Evolutionary conservation across 495 filamentous ascomycete species (phyloP).

Genomic region (Penicillium arizonense): DNA sequence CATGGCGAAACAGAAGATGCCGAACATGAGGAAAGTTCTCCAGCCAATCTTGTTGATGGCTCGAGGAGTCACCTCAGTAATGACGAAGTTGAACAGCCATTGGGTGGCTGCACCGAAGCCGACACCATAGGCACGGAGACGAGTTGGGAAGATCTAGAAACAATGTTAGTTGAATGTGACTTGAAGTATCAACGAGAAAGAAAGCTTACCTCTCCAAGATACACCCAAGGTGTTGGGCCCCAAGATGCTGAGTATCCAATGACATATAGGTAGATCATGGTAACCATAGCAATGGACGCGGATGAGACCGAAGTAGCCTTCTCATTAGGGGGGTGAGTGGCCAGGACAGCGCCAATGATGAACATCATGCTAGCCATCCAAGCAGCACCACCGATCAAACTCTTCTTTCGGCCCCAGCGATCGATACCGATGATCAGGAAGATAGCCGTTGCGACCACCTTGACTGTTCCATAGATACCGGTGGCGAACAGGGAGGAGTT

Average conservation of each 20-base stretch:
- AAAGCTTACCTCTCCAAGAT: slow-evolving; percentile 43
- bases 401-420: slow-evolving; percentile 62
- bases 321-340: slow-evolving; percentile 39
- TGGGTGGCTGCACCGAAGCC: slow-evolving; percentile 59
- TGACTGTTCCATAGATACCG: slow-evolving; percentile 52
- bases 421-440: slow-evolving; percentile 71
- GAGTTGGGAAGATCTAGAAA: slow-evolving; percentile 67
- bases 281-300: slow-evolving; percentile 48
- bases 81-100: slow-evolving; percentile 47
- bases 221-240: slow-evolving; percentile 52
- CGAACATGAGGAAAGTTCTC: slow-evolving; percentile 57
- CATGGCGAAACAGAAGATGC: slow-evolving; percentile 44
- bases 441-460: slow-evolving; percentile 54
- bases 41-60: slow-evolving; percentile 49
- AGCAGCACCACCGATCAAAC: slow-evolving; percentile 66
- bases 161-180: slow-evolving; percentile 1
- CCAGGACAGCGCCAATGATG: slow-evolving; percentile 71
- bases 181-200: background rate
- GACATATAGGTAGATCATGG: slow-evolving; percentile 57
- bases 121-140: slow-evolving; percentile 69
- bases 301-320: slow-evolving; percentile 24
- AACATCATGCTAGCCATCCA: slow-evolving; percentile 70
- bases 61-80: slow-evolving; percentile 36
- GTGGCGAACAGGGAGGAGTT: slow-evolving; percentile 50
- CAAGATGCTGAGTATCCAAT: slow-evolving; percentile 42